phyloP scores from a whole-genome alignment of 2,329 filamentous ascomycete species.

The Leptodontidium sp. region DNA sequence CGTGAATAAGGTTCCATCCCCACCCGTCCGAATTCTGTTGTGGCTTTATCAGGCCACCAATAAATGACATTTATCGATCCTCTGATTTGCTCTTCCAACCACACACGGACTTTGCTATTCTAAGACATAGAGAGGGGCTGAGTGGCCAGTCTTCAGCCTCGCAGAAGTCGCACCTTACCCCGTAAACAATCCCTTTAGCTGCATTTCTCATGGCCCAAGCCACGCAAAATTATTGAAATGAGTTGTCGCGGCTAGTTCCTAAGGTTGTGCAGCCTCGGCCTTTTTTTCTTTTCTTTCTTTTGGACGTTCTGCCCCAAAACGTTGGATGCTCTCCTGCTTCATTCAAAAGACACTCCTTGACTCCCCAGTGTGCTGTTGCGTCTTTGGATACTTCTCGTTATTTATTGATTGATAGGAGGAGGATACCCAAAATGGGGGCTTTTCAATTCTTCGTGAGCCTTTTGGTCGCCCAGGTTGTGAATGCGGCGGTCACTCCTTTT shows the following conservation, averaged over 20 bases:
- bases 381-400: not conserved
- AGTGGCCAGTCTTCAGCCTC: not conserved
- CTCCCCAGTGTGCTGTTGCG: not conserved
- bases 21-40: not conserved
- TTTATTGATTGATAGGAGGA: conserved; percentile 2
- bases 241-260: not conserved
- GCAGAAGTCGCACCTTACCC: not conserved
- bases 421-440: not conserved
- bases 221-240: not conserved
- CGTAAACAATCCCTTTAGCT: not conserved
- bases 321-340: conserved; percentile 2
- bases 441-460: conserved; percentile 8
- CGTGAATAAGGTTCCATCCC: not conserved
- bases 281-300: not conserved
- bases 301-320: not conserved
- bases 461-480: not conserved
- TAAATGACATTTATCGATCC: conserved; percentile 1
- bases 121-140: not conserved
- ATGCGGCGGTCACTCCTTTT: conserved; percentile 10
- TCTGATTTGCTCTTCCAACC: not conserved
- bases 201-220: not conserved
- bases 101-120: conserved; percentile 1
- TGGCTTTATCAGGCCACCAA: not conserved
- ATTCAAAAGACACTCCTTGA: not conserved
- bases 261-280: not conserved